Evolutionary conservation across 2,329 filamentous ascomycete species (phyloP).

Genomic region (Ambrosiella beaveri): DNA sequence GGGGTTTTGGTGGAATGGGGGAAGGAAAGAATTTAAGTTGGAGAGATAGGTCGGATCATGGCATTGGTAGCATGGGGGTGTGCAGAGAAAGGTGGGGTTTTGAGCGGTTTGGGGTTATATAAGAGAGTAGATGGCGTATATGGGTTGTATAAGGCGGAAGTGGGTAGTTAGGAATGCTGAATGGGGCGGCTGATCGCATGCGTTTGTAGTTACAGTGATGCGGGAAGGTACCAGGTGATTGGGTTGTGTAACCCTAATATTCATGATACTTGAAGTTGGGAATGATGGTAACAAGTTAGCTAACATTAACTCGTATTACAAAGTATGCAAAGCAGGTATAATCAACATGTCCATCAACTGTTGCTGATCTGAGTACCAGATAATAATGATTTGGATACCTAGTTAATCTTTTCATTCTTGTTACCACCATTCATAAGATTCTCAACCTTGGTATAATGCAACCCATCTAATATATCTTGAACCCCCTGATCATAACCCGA

Average conservation of each 20-base stretch:
- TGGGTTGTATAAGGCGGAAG: neutral
- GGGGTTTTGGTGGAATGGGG: neutral
- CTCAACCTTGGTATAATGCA: too few relatives aligned
- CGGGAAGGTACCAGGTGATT: neutral
- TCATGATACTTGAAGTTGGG: neutral
- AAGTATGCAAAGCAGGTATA: too few relatives aligned
- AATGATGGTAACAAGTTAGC: neutral
- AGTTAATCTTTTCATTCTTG: too few relatives aligned
- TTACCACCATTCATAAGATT: too few relatives aligned
- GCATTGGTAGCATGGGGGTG: neutral
- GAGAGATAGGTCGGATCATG: neutral
- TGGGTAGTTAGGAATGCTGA: neutral
- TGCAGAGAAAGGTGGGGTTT: neutral
- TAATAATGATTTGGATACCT: too few relatives aligned
- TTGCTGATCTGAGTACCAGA: too few relatives aligned
- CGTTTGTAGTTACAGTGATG: neutral
- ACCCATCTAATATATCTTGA: too few relatives aligned
- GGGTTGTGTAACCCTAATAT: neutral
- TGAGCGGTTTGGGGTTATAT: neutral
- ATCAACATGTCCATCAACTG: too few relatives aligned
- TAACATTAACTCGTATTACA: too few relatives aligned
- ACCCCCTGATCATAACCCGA: too few relatives aligned
- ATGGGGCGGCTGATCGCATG: neutral
- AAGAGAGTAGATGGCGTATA: neutral
- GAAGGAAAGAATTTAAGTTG: neutral